phyloP scores from a whole-genome alignment of 2,329 filamentous ascomycete genomes.

The Aspergillus pseudonomiae region DNA sequence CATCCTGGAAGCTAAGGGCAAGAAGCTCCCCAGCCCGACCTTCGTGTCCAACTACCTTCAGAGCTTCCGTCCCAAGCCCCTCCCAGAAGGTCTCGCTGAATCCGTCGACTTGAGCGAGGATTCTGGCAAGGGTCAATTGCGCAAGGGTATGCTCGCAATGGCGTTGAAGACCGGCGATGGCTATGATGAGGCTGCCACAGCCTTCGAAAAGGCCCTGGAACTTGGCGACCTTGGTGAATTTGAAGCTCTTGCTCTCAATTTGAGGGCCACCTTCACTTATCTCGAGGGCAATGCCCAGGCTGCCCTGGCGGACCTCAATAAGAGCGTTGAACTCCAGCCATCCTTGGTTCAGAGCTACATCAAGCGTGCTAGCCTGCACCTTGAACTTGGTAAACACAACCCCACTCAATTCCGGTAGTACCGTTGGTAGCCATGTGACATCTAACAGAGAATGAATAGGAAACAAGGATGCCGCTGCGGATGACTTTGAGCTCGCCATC shows the following conservation, averaged over 20 bases:
- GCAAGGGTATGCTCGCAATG: constrained; percentile 79
- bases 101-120: constrained; percentile 74
- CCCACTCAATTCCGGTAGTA: not conserved
- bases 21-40: constrained; percentile 90
- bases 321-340: constrained; percentile 88
- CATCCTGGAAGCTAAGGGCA: constrained; percentile 77
- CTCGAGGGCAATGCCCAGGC: constrained; percentile 83
- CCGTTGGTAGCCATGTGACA: not conserved
- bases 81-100: constrained; percentile 81
- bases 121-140: constrained; percentile 81
- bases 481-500: constrained; percentile 85
- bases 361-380: constrained; percentile 96
- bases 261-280: constrained; percentile 94
- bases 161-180: constrained; percentile 85
- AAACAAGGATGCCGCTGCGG: constrained; percentile 80
- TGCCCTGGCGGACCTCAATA: constrained; percentile 83
- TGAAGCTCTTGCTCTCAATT: constrained; percentile 92
- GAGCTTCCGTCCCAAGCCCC: constrained; percentile 85
- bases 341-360: constrained; percentile 94
- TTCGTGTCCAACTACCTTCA: constrained; percentile 99
- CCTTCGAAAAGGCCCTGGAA: constrained; percentile 87
- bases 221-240: constrained; percentile 76
- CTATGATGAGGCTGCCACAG: constrained; percentile 82
- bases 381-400: constrained; percentile 74
- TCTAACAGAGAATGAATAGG: constrained; percentile 53